A percentile compares a stretch with the other conserved stretches of the same genome.
Evolutionary conservation across 331 rosid species (phyloP).

Genomic region (Phaseolus coccineus): DNA sequence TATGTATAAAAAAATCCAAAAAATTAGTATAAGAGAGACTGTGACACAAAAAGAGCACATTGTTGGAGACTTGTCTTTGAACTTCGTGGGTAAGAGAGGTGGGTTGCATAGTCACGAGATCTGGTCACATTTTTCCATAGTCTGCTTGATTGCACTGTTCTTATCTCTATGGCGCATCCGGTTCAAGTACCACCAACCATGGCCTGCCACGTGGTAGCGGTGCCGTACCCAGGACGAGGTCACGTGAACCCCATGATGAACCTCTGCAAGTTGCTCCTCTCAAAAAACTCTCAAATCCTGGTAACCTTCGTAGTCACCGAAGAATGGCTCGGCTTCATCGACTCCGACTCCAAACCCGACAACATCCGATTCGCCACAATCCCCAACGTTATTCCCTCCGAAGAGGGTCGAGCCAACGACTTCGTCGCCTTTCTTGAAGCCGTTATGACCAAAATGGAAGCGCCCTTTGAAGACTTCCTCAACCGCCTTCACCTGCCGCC

Average conservation of each 20-base stretch:
- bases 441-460: constrained; percentile 60
- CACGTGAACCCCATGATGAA: constrained; percentile 65
- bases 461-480: constrained; percentile 56
- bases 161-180: neutral
- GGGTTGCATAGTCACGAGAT: too few species aligned
- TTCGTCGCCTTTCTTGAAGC: constrained; percentile 44
- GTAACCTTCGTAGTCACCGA: constrained; percentile 68
- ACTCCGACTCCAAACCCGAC: constrained; percentile 53
- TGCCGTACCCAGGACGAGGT: constrained; percentile 61
- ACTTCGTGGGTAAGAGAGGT: too few species aligned
- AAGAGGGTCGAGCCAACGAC: constrained; percentile 55
- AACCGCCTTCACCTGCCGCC: constrained; percentile 50
- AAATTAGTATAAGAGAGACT: too few species aligned
- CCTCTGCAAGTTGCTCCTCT: constrained; percentile 49
- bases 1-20: too few species aligned
- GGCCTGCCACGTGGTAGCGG: constrained; percentile 49
- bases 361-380: constrained; percentile 54
- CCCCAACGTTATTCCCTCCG: constrained; percentile 75
- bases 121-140: too few species aligned
- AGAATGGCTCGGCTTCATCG: constrained; percentile 66
- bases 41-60: too few species aligned
- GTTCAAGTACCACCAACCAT: constrained; percentile 1
- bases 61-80: too few species aligned
- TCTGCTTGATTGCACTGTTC: too few species aligned
- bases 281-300: constrained; percentile 41